Evolutionary conservation across 257 asterid species (phyloP).

Genomic region (Scutellaria galericulata): DNA sequence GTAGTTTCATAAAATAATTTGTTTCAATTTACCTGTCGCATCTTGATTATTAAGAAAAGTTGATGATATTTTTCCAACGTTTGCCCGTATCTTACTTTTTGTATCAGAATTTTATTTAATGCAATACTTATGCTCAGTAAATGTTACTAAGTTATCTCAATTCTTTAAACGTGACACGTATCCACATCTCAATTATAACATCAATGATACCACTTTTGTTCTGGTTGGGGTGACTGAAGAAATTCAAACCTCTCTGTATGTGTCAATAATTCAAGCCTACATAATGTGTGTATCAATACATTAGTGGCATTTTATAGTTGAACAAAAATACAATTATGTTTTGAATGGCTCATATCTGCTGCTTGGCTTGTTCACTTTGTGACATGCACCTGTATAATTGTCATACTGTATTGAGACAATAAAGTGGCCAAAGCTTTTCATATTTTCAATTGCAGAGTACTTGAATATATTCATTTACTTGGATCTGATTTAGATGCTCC

Average conservation of each 20-base stretch:
- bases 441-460: neutral
- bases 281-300: neutral
- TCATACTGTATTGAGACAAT: neutral
- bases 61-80: too few relatives aligned
- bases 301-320: neutral
- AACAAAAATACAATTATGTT: neutral
- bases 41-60: too few relatives aligned
- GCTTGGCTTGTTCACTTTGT: constrained; percentile 6
- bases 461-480: constrained; percentile 21
- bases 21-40: too few relatives aligned
- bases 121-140: too few relatives aligned
- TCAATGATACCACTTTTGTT: constrained; percentile 16
- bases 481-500: constrained; percentile 33
- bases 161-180: neutral
- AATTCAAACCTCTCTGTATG: neutral
- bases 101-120: too few relatives aligned
- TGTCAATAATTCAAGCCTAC: neutral
- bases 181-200: neutral
- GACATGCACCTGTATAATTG: neutral
- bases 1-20: too few relatives aligned
- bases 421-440: constrained; percentile 13
- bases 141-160: neutral
- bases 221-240: neutral
- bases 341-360: neutral
- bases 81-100: too few relatives aligned